Conservation (phyloP, 2,329 filamentous ascomycete genomes). For the Lasiodiplodia theobromae region DNA sequence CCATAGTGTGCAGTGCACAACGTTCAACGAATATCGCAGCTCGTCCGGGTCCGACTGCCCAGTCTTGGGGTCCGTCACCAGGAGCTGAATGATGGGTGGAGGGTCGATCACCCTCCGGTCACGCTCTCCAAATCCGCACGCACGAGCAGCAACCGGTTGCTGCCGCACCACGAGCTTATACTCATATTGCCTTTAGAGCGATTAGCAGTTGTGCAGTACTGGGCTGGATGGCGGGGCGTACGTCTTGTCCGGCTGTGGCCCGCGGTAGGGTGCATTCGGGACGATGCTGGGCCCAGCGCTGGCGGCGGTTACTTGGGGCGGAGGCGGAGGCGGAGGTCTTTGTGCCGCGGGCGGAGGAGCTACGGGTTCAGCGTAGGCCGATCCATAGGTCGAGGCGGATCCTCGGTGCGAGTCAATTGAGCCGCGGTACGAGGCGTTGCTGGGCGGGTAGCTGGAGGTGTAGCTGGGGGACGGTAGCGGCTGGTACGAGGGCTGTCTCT, state of each 20-base stretch:
- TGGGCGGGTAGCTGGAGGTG: constrained; percentile 49
- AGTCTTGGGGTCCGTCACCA: constrained; percentile 65
- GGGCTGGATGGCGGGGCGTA: constrained; percentile 25
- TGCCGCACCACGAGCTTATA: constrained; percentile 71
- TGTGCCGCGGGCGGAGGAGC: constrained; percentile 38
- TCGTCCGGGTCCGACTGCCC: constrained; percentile 62
- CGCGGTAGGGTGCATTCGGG: constrained; percentile 22
- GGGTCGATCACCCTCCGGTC: constrained; percentile 84
- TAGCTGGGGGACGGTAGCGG: constrained; percentile 49
- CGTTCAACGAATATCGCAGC: constrained; percentile 69
- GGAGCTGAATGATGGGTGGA: constrained; percentile 80
- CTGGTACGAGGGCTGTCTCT: constrained; percentile 31
- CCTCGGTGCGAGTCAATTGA: constrained; percentile 48
- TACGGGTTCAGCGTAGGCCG: constrained; percentile 39
- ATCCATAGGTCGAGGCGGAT: constrained; percentile 43
- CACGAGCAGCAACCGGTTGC: constrained; percentile 78
- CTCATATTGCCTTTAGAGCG: constrained; percentile 36
- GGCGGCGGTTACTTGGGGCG: constrained; percentile 38
- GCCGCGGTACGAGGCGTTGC: constrained; percentile 46
- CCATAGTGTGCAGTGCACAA: constrained; percentile 79
- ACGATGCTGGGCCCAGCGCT: constrained; percentile 35
- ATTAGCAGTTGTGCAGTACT: constrained; percentile 7
- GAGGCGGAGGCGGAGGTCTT: constrained; percentile 22
- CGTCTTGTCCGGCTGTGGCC: constrained; percentile 28
- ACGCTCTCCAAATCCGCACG: constrained; percentile 83